phyloP scores from a whole-genome alignment of 2,329 filamentous ascomycete species.

The Cadophora gregata region DNA sequence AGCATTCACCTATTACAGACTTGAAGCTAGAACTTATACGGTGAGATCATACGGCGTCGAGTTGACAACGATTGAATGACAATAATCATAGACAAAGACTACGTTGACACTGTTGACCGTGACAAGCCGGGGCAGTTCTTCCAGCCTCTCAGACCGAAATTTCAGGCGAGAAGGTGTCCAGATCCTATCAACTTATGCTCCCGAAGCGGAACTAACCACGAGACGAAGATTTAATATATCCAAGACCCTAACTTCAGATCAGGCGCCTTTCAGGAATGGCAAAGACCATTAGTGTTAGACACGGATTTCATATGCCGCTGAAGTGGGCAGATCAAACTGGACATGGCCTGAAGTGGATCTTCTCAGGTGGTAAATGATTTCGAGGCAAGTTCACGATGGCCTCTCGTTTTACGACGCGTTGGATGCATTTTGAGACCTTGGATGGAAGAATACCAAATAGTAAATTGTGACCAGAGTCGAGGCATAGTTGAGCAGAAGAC shows the following conservation, averaged over 20 bases:
- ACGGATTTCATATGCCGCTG: constrained; percentile 3
- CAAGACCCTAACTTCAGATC: not conserved
- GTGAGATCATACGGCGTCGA: not conserved
- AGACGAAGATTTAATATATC: not conserved
- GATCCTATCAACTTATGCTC: not conserved
- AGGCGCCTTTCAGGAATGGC: not conserved
- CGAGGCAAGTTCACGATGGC: no score
- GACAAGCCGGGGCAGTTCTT: not conserved
- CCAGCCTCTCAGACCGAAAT: not conserved
- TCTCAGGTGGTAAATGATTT: no score
- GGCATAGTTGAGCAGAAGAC: no score
- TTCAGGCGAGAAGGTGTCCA: constrained; percentile 4
- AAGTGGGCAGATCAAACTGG: not conserved
- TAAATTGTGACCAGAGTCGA: no score
- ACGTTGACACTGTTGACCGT: not conserved
- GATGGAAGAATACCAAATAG: no score
- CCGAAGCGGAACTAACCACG: not conserved
- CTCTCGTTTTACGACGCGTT: no score
- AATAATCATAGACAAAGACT: not conserved
- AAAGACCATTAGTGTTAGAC: not conserved
- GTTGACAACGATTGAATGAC: not conserved
- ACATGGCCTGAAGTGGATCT: not conserved
- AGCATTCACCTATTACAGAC: not conserved
- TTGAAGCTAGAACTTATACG: not conserved
- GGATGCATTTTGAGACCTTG: no score